Evolutionary conservation across 208 protist species (phyloP).

Genomic region (Trypanosoma grayi): DNA sequence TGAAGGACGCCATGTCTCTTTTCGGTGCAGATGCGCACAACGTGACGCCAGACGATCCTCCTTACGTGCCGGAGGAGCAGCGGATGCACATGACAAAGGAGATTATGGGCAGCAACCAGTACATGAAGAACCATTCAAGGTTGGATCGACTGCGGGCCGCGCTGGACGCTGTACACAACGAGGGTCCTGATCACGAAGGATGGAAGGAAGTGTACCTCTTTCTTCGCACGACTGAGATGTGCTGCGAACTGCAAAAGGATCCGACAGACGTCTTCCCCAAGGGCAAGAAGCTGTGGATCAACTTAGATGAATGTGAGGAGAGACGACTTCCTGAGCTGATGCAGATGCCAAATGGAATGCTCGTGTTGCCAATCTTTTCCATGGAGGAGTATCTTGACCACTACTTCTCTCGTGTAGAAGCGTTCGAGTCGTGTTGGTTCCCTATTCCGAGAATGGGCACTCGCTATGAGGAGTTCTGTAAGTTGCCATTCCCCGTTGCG

Average conservation of each 20-base stretch:
- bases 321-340: slow-evolving; percentile 62
- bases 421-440: slow-evolving; percentile 86
- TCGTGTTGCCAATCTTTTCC: slow-evolving; percentile 83
- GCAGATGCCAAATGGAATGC: slow-evolving; percentile 77
- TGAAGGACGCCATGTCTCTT: slow-evolving; percentile 72
- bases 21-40: slow-evolving; percentile 56
- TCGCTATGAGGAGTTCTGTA: slow-evolving; percentile 77
- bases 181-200: slow-evolving; percentile 35
- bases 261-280: slow-evolving; percentile 68
- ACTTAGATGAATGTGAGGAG: slow-evolving; percentile 83
- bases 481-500: slow-evolving; percentile 74
- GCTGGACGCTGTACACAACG: slow-evolving; percentile 67
- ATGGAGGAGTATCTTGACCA: slow-evolving; percentile 88
- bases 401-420: slow-evolving; percentile 65
- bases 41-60: slow-evolving; percentile 46
- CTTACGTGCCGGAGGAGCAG: slow-evolving; percentile 74
- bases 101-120: slow-evolving; percentile 52
- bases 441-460: slow-evolving; percentile 75
- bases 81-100: slow-evolving; percentile 62
- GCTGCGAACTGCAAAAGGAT: slow-evolving; percentile 57
- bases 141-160: slow-evolving; percentile 71
- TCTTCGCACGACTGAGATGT: slow-evolving; percentile 87
- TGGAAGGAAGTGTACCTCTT: slow-evolving; percentile 88
- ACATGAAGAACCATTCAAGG: slow-evolving; percentile 67
- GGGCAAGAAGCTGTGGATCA: slow-evolving; percentile 83